phyloP scores from a whole-genome alignment of 2,329 filamentous ascomycete genomes.

The Botryotinia narcissicola region DNA sequence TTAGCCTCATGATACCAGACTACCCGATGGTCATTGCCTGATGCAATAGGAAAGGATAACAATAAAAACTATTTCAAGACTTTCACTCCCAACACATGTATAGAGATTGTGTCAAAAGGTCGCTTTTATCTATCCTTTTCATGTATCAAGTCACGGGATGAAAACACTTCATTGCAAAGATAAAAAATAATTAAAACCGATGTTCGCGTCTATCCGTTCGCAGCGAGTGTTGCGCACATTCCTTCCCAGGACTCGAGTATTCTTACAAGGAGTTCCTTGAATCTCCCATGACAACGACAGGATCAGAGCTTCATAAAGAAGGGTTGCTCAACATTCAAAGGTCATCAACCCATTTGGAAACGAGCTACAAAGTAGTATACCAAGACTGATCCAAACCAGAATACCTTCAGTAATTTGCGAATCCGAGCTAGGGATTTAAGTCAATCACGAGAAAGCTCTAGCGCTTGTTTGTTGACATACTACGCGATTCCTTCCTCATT shows the following conservation, averaged over 20 bases:
- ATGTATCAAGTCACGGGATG: background rate
- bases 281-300: slow-evolving; percentile 13
- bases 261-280: slow-evolving; percentile 4
- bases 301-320: background rate
- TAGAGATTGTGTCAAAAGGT: background rate
- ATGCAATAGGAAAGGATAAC: background rate
- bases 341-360: background rate
- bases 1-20: slow-evolving; percentile 15
- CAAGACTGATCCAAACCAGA: background rate
- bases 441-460: background rate
- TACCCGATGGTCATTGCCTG: background rate
- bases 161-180: background rate
- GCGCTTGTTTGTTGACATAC: slow-evolving; percentile 21
- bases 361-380: background rate
- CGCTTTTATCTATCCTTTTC: background rate
- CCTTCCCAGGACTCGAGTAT: slow-evolving; percentile 7
- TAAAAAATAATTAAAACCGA: background rate
- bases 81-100: background rate
- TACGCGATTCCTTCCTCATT: slow-evolving; percentile 18
- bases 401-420: background rate
- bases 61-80: background rate
- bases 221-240: slow-evolving; percentile 1
- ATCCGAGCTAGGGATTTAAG: background rate
- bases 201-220: background rate
- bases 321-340: background rate